Percentiles rank a stretch among this genome's conserved stretches.
Conservation (phyloP, 306 rosid genomes). For the Quercus agrifolia region DNA sequence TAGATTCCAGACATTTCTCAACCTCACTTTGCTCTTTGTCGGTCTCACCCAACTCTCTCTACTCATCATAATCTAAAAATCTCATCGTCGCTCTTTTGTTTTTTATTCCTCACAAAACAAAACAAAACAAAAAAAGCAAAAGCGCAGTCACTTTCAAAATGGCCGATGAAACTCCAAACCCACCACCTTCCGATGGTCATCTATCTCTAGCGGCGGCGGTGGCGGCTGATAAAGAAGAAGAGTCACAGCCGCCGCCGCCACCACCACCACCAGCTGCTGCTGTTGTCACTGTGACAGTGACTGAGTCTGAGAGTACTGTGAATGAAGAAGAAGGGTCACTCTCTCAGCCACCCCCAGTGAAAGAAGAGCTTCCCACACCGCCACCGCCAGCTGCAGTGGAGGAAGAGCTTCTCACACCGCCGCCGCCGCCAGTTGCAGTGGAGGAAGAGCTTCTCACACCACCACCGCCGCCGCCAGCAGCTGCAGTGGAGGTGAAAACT, state of each 20-base stretch:
- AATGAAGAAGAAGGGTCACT: not conserved
- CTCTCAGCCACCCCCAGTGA: not conserved
- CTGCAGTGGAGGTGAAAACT: slow-evolving; percentile 7
- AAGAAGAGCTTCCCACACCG: not conserved
- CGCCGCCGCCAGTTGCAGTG: not conserved
- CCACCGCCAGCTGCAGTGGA: not conserved
- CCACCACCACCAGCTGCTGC: not conserved
- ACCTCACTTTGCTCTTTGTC: too few species aligned
- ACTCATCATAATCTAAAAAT: too few species aligned
- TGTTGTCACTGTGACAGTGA: not conserved
- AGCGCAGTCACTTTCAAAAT: slow-evolving; percentile 10
- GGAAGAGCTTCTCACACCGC: not conserved
- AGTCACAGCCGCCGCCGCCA: not conserved
- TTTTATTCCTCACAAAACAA: not conserved
- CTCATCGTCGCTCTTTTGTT: not conserved
- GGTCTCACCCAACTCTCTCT: too few species aligned
- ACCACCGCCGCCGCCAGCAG: not conserved
- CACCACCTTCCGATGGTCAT: not conserved
- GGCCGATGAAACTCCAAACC: slow-evolving; percentile 44
- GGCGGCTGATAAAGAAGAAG: not conserved
- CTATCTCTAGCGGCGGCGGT: not conserved
- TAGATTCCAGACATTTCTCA: too few species aligned
- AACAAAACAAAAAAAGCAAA: too few species aligned
- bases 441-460: not conserved
- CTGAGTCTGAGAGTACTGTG: not conserved